Evolutionary conservation across 345 rosid genomes (phyloP).

Genomic region (Eucalyptus polybractea): DNA sequence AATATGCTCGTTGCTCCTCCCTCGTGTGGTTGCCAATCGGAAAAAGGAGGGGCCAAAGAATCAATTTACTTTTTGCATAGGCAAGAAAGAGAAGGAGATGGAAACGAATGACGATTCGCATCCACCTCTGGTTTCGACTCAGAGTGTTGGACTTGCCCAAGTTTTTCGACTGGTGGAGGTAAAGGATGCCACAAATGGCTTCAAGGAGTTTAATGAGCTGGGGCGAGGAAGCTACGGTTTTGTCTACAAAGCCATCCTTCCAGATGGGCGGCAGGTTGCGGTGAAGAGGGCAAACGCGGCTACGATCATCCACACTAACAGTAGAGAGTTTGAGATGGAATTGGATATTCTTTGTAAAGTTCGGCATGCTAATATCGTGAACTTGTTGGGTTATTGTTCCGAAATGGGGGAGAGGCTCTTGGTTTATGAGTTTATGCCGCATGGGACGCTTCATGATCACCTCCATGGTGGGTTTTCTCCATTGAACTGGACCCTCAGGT

Average conservation of each 20-base stretch:
- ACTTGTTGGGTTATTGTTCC: conserved; percentile 69
- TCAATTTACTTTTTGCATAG: conserved; percentile 43
- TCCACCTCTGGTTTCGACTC: conserved; percentile 21
- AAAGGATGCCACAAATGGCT: conserved; percentile 88
- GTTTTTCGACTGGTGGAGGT: conserved; percentile 74
- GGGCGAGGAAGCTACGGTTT: conserved; percentile 91
- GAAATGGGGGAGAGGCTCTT: conserved; percentile 90
- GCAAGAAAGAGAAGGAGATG: conserved; percentile 36
- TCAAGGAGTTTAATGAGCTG: conserved; percentile 88
- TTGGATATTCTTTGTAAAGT: conserved; percentile 64
- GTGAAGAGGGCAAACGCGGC: conserved; percentile 92
- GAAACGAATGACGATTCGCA: conserved; percentile 13
- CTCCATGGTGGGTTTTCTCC: conserved; percentile 76
- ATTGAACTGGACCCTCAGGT: conserved; percentile 52
- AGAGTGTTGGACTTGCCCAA: conserved; percentile 61
- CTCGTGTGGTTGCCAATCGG: conserved; percentile 11
- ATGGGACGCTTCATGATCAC: conserved; percentile 78
- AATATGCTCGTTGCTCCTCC: conserved; percentile 37
- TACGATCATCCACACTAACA: conserved; percentile 79
- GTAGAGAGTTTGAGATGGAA: conserved; percentile 70
- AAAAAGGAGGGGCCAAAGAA: conserved; percentile 25
- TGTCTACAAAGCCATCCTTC: conserved; percentile 68
- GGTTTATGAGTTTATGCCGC: conserved; percentile 87
- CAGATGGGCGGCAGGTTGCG: conserved; percentile 82
- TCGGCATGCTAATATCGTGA: conserved; percentile 73